Base-by-base conservation (phyloP, 176 grass and related monocot genomes). In the maize (Zea mays) region DNA sequence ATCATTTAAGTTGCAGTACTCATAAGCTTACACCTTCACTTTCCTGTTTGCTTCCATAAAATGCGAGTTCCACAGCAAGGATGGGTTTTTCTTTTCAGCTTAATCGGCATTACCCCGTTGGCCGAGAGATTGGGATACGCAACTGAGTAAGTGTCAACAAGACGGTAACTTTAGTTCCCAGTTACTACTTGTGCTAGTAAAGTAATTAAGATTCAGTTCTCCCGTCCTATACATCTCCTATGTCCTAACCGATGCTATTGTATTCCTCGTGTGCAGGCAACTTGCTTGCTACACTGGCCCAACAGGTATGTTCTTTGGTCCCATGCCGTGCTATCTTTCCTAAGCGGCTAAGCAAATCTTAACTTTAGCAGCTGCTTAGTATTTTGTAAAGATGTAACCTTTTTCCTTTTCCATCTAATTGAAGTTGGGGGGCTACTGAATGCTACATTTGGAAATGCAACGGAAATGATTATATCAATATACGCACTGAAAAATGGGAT, bases 51-150 rank as follows among this genome's bases (percentile, higher is more conserved):
- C 59, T 65, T 75, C 75, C 61, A 61, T 69, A 39, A 80, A 69
- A 75, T 84, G 75, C 59, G 20, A 13, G 3, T 55, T 80, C 74
- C 76, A 65, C 81, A 88, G 75, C 95, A 99, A 90, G 96, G 85
- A 79, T 99, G 96, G 96, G 92, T 99, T 90, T 99, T 99, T 85
- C 86, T 99, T 90, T 99, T 95, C 90, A 99, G 96, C 62, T 85
- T 99, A 77, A 82, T 99, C 46, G 96, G 96, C 36, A 99, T 99
- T 50, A 92, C 79, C 12, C 96, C 96, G 65, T 74, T 99, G 74
- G 96, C 96, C 67, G 96, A 99, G 85, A 90, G 96, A 82, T 87
- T 99, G 81, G 96, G 96, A 72, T 99, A 99, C 78, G 89, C 92
- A 63, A 99, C 96, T 47, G 96, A 99, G 96, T 99, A 90, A 95